A percentile compares a stretch with the other conserved stretches of the same genome.
These are phyloP conservation scores for Pleodorina starrii DNA, from an alignment of 139 green algal genomes.

Conservation along the genomic window DNA sequence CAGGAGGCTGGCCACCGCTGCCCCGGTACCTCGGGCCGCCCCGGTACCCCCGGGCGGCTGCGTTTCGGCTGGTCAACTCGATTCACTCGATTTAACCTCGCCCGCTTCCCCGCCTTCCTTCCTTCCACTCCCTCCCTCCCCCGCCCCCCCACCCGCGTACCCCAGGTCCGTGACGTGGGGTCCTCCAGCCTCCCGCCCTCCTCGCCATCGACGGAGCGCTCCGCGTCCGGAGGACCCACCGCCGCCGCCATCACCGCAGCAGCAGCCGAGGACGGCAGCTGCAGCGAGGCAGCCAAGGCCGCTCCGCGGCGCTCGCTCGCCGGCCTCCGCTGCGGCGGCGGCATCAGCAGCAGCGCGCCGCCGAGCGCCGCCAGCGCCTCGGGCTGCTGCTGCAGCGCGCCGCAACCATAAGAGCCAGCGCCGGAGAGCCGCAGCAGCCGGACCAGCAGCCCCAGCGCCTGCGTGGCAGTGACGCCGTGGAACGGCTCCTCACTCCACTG, in stretches of 20 bases:
- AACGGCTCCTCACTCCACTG: not conserved
- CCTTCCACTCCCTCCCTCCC: not conserved
- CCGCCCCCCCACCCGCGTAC: not conserved
- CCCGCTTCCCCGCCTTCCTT: not conserved
- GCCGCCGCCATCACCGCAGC: not conserved
- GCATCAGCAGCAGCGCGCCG: not conserved
- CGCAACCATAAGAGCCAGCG: not conserved
- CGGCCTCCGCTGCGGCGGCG: no score
- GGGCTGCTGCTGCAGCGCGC: not conserved
- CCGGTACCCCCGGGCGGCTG: no score
- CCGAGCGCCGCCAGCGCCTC: constrained; percentile 21
- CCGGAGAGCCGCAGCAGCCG: not conserved
- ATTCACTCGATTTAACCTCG: no score
- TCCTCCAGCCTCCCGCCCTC: not conserved
- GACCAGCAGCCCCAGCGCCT: constrained; percentile 6
- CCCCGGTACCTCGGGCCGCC: no score
- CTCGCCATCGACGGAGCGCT: not conserved
- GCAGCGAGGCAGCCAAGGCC: no score
- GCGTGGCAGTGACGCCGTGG: not conserved
- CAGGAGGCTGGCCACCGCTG: no score
- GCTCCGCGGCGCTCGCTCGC: not conserved
- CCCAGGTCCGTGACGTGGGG: not conserved
- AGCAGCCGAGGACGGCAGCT: not conserved
- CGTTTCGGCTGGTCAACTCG: no score
- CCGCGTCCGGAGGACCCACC: not conserved